Evolutionary conservation across 1,139 yeast species (phyloP).

Genomic region (Zygosaccharomyces sapae): DNA sequence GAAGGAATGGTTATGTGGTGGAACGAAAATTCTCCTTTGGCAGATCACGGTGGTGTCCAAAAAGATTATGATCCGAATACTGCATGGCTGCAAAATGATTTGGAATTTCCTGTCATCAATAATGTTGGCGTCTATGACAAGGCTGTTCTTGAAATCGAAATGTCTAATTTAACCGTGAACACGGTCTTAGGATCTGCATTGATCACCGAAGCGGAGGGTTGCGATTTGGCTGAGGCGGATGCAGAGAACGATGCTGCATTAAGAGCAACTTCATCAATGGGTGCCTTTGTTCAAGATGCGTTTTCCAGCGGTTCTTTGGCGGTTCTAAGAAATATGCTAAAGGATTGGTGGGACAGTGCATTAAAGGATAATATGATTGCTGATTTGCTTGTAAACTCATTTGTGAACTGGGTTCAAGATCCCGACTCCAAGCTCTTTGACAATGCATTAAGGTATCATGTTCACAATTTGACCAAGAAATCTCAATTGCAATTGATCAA

Average conservation of each 20-base stretch:
- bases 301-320: conserved; percentile 74
- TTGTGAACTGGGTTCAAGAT: conserved; percentile 84
- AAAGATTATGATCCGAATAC: conserved; percentile 45
- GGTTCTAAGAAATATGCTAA: conserved; percentile 70
- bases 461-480: conserved; percentile 81
- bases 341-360: conserved; percentile 95
- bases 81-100: conserved; percentile 48
- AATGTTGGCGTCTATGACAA: conserved; percentile 77
- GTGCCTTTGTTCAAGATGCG: conserved; percentile 65
- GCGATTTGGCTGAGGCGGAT: conserved; percentile 61
- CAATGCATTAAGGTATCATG: conserved; percentile 75
- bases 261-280: conserved; percentile 35
- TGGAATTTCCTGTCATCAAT: conserved; percentile 70
- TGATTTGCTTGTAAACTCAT: conserved; percentile 77
- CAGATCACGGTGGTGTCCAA: conserved; percentile 85
- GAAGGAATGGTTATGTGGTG: conserved; percentile 85
- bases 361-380: conserved; percentile 64
- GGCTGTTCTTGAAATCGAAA: conserved; percentile 72
- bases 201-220: conserved; percentile 86
- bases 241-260: conserved; percentile 22
- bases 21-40: conserved; percentile 67
- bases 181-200: conserved; percentile 81
- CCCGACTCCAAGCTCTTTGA: conserved; percentile 72
- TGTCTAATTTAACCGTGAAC: conserved; percentile 77
- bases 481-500: conserved; percentile 76